phyloP scores from a whole-genome alignment of 2,329 filamentous ascomycete species.

The Trichoderma sp. region DNA sequence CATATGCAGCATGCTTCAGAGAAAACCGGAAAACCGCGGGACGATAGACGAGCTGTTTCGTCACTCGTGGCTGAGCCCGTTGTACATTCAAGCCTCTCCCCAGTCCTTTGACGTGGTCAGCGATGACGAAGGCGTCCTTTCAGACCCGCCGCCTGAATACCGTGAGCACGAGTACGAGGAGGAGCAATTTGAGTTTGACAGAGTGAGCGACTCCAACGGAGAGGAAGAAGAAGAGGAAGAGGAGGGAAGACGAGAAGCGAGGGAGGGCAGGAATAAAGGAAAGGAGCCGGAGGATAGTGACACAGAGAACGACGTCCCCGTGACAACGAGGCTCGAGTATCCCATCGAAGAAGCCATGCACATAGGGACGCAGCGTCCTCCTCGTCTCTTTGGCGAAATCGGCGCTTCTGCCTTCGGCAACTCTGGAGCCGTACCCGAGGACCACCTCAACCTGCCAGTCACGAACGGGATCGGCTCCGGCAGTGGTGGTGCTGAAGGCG shows the following conservation, averaged over 20 bases:
- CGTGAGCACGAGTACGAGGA: slow-evolving; percentile 50
- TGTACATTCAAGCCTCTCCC: slow-evolving; percentile 42
- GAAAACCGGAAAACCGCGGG: slow-evolving; percentile 76
- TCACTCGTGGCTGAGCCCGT: slow-evolving; percentile 69
- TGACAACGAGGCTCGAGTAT: too few relatives aligned
- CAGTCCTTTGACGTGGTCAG: slow-evolving; percentile 62
- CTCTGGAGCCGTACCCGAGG: slow-evolving; percentile 53
- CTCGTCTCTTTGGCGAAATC: slow-evolving; percentile 59
- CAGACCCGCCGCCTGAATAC: slow-evolving; percentile 50
- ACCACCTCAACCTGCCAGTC: slow-evolving; percentile 52
- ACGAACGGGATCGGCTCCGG: slow-evolving; percentile 40
- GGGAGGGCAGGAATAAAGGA: slow-evolving; percentile 42
- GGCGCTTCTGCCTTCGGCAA: slow-evolving; percentile 56
- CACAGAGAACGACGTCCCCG: too few relatives aligned
- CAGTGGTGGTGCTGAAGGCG: slow-evolving; percentile 50
- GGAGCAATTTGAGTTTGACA: slow-evolving; percentile 37
- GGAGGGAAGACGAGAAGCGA: slow-evolving; percentile 69
- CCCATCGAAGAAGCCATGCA: too few relatives aligned
- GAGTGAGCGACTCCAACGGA: slow-evolving; percentile 48
- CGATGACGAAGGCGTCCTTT: slow-evolving; percentile 60
- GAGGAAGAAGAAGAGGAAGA: slow-evolving; percentile 71
- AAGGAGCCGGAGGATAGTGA: slow-evolving; percentile 74
- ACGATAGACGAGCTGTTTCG: slow-evolving; percentile 69
- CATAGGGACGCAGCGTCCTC: slow-evolving; percentile 41
- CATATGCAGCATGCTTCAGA: slow-evolving; percentile 75